Base-by-base conservation (phyloP, 768 basidiomycete species). In the Podaxis sp. region DNA sequence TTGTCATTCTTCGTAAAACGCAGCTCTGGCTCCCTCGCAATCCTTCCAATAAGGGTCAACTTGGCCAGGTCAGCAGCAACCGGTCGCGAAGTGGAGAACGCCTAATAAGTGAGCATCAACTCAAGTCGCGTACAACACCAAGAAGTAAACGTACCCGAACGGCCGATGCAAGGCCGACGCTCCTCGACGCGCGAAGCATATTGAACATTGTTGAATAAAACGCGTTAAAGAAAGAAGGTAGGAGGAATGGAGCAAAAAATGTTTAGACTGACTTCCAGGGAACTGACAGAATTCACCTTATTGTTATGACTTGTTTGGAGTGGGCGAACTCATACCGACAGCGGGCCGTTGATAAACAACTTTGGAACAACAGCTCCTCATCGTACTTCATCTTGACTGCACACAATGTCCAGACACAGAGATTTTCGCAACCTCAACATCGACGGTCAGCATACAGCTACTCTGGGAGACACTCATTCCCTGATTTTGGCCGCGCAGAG, bases 331-430 rank as follows among this genome's bases (percentile, higher is more conserved):
- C 49, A 49, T 19, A 24, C 57, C 40, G 40, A 40, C 41, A 57
- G 36, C 61, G 29, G 40, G 52, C 40, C 54, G 52, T 40, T 52
- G 51, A 52, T 29, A 58, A 41, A 29, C 41, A 47, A 59, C 57
- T 64, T 55, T 36, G 49, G 41, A 55, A 46, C 55, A 46, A 49
- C 54, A 36, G 13, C 58, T 46, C 29, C 64, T 66, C 55, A 40
- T 53, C 41, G 5, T 19, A 33, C 29, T 19, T 13, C 43, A 11
- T 43, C 43, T 22, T 25, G 55, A n/a, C 51, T 12, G n/a, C 46
- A 19, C 57, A 74, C 58, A 62, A 94, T 98, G 94, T 98, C 96
- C 4, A 83, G 97, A 73, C 97, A 98, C 76, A 88, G 95, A 71
- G 84, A 89, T 75, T 81, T 98, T 66, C 82, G 91, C 65, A 94